Percentiles rank a stretch among this genome's conserved stretches.
These are phyloP conservation scores for Cyclotella sp. DNA, from an alignment of 108 stramenopile species.

Conservation along the genomic window DNA sequence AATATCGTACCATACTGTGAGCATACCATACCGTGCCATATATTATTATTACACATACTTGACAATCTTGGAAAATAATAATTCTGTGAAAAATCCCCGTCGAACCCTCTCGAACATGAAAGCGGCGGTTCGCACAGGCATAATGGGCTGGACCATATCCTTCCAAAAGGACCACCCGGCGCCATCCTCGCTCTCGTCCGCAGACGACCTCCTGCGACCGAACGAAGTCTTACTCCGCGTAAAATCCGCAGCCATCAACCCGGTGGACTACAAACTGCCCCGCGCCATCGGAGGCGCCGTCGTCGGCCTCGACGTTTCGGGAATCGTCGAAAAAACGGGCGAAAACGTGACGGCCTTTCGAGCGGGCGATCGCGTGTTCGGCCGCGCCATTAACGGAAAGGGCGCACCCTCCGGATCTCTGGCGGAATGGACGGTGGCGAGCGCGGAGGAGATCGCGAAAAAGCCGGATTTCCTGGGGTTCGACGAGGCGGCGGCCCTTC, in stretches of 20 bases:
- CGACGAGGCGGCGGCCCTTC: conserved; percentile 45
- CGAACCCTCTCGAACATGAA: conserved; percentile 20
- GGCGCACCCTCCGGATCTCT: conserved; percentile 31
- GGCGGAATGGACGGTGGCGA: conserved; percentile 36
- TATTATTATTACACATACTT: too few species aligned
- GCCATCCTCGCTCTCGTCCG: conserved; percentile 12
- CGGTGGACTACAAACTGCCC: conserved; percentile 63
- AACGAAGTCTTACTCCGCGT: conserved; percentile 56
- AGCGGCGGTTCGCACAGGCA: conserved; percentile 51
- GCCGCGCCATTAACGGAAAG: conserved; percentile 14
- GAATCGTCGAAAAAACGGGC: conserved; percentile 41
- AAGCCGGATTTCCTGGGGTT: conserved; percentile 42
- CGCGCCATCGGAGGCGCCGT: conserved; percentile 21
- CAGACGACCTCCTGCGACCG: neutral
- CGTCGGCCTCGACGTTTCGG: conserved; percentile 50
- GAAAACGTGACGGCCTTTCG: conserved; percentile 25
- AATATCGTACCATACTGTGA: too few species aligned
- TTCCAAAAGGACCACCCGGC: conserved; percentile 30
- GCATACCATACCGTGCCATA: too few species aligned
- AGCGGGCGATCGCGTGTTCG: conserved; percentile 50
- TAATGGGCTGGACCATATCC: conserved; percentile 39
- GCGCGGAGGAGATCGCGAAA: conserved; percentile 25
- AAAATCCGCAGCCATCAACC: conserved; percentile 59
- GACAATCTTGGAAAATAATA: too few species aligned
- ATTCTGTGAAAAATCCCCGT: too few species aligned